A percentile compares a stretch with the other conserved stretches of the same genome.
Conservation (phyloP, 164 flowering plant species). For the Magnolia kwangsiensis region DNA sequence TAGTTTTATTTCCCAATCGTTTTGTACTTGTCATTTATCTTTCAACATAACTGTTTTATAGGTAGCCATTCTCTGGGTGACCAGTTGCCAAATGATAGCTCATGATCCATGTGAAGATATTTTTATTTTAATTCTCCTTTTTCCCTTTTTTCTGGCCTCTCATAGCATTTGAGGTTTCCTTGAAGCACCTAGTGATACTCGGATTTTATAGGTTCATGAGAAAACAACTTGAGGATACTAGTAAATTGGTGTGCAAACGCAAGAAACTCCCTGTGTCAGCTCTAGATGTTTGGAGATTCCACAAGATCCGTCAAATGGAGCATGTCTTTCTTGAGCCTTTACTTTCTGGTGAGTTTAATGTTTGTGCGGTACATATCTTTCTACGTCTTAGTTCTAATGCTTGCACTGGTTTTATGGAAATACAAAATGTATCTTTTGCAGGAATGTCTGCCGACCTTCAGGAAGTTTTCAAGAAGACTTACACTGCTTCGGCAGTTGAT, state of each 20-base stretch:
- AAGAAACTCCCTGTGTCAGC: conserved; percentile 43
- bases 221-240: conserved; percentile 43
- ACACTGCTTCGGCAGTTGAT: conserved; percentile 28
- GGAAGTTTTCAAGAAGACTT: conserved; percentile 31
- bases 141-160: background rate
- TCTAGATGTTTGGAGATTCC: conserved; percentile 55
- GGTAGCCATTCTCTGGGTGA: background rate
- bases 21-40: background rate
- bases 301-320: conserved; percentile 36
- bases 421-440: conserved; percentile 20
- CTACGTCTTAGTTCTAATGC: background rate
- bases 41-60: no score
- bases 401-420: background rate
- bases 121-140: no score
- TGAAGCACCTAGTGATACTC: conserved; percentile 3
- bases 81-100: background rate
- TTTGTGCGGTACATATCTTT: background rate
- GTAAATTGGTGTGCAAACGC: conserved; percentile 36
- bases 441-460: conserved; percentile 49
- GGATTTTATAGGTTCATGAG: conserved; percentile 47
- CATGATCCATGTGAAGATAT: background rate
- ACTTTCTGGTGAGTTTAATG: conserved; percentile 44
- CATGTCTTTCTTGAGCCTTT: conserved; percentile 42
- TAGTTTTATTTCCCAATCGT: no score
- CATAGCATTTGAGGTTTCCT: conserved; percentile 10